Base-by-base conservation (phyloP, 495 filamentous ascomycete species). In the Margaritispora aquatica region DNA sequence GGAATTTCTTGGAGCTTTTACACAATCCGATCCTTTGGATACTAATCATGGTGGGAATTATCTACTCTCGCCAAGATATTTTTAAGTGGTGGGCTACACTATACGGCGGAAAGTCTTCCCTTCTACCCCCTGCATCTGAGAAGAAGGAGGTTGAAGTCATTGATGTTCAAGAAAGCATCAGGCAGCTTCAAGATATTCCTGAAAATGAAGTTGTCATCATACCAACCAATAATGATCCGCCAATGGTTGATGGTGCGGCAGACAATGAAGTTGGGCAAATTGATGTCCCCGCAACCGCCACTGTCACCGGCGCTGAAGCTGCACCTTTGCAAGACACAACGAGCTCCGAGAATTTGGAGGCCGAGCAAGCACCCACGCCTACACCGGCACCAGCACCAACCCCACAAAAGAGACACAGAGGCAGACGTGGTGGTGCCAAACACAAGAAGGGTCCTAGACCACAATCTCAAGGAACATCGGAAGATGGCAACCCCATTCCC, bases 351-450 rank as follows among this genome's bases (percentile, higher is more conserved):
- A n/a, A n/a, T n/a, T n/a, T n/a, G n/a, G n/a, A n/a, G n/a, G n/a
- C n/a, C n/a, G n/a, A n/a, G n/a, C n/a, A n/a, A n/a, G n/a, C n/a
- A n/a, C n/a, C n/a, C n/a, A n/a, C n/a, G n/a, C n/a, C n/a, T n/a
- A n/a, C n/a, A 21, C 63, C 64, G 0, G 63, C 66, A 0, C 73
- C 74, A 5, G 71, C 77, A 48, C 62, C 70, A n/a, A 34, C 5
- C 5, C 29, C 26, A 17, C 58, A 62, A 22, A 65, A 65, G 38
- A 56, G 57, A 5, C 88, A 87, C 50, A 83, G 94, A 61, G 94
- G 94, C 15, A 83, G 84, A 36, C 83, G 94, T 48, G 94, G 92
- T 38, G 92, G 93, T 13, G 80, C 82, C 48, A 84, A 84, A 57
- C 87, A 90, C 62, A 83, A 82, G 58, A 89, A 90, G 60, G 73